A percentile compares a stretch with the other conserved stretches of the same genome.
Conservation (phyloP, 106 monocot genomes). For the Acorus gramineus region DNA sequence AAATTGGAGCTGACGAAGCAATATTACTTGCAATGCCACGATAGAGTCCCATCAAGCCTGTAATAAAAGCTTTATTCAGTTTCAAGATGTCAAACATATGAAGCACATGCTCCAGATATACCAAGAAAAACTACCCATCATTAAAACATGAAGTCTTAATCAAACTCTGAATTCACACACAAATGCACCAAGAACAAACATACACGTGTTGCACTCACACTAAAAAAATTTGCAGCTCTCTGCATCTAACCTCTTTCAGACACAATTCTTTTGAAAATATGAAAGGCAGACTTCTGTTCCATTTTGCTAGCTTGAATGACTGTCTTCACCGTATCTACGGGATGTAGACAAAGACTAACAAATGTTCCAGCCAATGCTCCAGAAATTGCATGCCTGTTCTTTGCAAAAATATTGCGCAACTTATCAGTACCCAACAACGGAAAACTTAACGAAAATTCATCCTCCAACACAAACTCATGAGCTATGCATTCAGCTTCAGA, state of each 20-base stretch:
- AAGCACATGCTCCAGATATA: too few relatives aligned
- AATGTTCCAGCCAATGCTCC: slow-evolving; percentile 89
- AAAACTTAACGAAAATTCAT: not conserved
- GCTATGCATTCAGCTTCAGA: not conserved
- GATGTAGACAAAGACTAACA: slow-evolving; percentile 85
- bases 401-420: slow-evolving; percentile 28
- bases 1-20: slow-evolving; percentile 87
- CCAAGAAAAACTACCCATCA: too few relatives aligned
- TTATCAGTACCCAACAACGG: slow-evolving; percentile 25
- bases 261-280: slow-evolving; percentile 42
- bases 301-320: slow-evolving; percentile 55
- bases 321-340: slow-evolving; percentile 91
- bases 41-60: slow-evolving; percentile 77
- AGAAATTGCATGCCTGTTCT: slow-evolving; percentile 67
- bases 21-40: slow-evolving; percentile 90
- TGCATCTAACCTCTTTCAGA: slow-evolving; percentile 53
- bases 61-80: slow-evolving; percentile 2
- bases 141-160: too few relatives aligned
- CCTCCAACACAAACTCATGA: slow-evolving; percentile 3
- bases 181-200: too few relatives aligned
- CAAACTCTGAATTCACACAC: too few relatives aligned
- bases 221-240: too few relatives aligned
- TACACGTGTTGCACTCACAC: too few relatives aligned
- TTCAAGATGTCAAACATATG: not conserved
- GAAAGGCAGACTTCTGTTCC: slow-evolving; percentile 27